Evolutionary conservation across 371 early-diverging fungal genomes (phyloP).

Genomic region (Apophysomyces ossiformis): DNA sequence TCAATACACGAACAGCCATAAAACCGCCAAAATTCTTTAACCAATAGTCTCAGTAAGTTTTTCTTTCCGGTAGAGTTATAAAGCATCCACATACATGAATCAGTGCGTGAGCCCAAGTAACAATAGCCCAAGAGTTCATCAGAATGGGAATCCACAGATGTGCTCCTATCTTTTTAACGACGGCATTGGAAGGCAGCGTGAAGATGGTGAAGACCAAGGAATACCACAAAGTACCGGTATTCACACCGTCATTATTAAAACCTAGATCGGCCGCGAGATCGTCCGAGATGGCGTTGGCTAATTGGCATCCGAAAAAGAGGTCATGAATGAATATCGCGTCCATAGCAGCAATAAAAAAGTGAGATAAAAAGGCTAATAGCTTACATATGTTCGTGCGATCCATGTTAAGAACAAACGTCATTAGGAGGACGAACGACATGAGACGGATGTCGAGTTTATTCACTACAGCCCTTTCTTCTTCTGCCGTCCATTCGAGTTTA

Average conservation of each 20-base stretch:
- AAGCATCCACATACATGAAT: conserved; percentile 24
- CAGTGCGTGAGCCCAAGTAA: conserved; percentile 50
- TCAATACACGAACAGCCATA: conserved; percentile 33
- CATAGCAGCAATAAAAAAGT: neutral
- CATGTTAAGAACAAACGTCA: conserved; percentile 52
- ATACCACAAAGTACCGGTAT: conserved; percentile 39
- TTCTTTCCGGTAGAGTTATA: neutral
- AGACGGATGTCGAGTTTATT: conserved; percentile 36
- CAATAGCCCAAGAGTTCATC: conserved; percentile 65
- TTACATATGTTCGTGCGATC: conserved; percentile 55
- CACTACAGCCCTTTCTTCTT: conserved; percentile 37
- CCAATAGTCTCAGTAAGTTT: neutral
- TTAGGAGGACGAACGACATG: conserved; percentile 40
- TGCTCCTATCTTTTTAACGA: conserved; percentile 58
- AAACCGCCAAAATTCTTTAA: conserved; percentile 30
- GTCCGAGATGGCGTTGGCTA: conserved; percentile 55
- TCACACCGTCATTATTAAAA: conserved; percentile 43
- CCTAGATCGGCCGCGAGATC: conserved; percentile 43
- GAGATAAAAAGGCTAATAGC: neutral
- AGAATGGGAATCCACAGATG: conserved; percentile 63
- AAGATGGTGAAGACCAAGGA: conserved; percentile 42
- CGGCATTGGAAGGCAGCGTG: conserved; percentile 49
- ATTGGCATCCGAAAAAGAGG: neutral
- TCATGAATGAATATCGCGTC: neutral
- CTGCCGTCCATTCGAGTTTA: conserved; percentile 42